Conservation (phyloP, 306 rosid species). For the Oemleria cerasiformis region DNA sequence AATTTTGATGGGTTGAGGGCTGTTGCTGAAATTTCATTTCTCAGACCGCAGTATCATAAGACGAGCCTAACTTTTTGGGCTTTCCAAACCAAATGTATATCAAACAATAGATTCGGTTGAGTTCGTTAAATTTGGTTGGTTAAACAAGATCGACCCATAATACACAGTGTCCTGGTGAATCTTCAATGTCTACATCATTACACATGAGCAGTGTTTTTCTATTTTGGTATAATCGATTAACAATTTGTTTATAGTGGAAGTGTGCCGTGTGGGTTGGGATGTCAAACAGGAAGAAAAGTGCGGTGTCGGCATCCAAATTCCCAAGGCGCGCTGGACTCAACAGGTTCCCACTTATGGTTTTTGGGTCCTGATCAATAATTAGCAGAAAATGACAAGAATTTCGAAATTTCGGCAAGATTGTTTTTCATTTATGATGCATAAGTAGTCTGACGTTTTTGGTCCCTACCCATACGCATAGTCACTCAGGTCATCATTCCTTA, state of each 20-base stretch:
- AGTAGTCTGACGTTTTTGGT: background rate
- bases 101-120: background rate
- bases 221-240: too few species aligned
- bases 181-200: too few species aligned
- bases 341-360: background rate
- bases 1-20: background rate
- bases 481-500: background rate
- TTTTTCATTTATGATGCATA: too few species aligned
- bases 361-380: too few species aligned
- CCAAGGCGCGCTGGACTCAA: background rate
- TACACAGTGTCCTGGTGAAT: too few species aligned
- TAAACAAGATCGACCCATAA: too few species aligned
- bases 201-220: too few species aligned
- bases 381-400: too few species aligned
- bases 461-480: background rate
- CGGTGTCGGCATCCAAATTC: constrained; percentile 17
- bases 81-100: background rate
- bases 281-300: background rate
- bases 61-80: background rate
- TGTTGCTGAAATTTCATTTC: background rate
- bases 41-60: background rate
- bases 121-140: too few species aligned
- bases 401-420: too few species aligned
- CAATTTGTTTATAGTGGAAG: background rate
- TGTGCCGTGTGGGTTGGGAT: constrained; percentile 17